Evolutionary conservation across 2,329 filamentous ascomycete species (phyloP), one percentile per base, ranked within the genome.

Genomic region (Ophiocordyceps unilateralis): DNA sequence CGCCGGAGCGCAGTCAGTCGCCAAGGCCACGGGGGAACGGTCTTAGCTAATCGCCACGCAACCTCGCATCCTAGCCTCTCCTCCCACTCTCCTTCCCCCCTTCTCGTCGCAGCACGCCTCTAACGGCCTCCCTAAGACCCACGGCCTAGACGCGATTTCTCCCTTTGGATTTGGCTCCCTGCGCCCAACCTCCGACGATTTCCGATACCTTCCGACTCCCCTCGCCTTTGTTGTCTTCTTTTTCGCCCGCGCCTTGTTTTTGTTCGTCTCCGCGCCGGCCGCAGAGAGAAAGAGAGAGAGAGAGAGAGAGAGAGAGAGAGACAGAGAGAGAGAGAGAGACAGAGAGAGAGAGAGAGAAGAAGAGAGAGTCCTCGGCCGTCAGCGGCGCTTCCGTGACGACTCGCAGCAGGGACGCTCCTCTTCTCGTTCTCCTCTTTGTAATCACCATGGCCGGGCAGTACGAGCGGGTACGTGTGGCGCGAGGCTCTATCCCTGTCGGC

Each of bases 391-490:
- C 2, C 11, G 17, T 14, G 5, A 22, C 24, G 7, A 26, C 24
- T 26, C 9, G 3, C 9, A 4, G 9, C 24, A 14, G 14, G n/a
- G 23, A 15, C 15, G 23, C 20, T 14, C 15, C 15, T 2, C 11
- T 20, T 26, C 40, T n/a, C 23, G 14, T 21, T 22, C 9, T 41
- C 8, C n/a, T 26, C n/a, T 23, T 41, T 44, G 38, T 40, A 20
- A 37, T 47, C 57, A 61, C 54, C 51, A 76, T 76, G 72, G 55
- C 72, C 47, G 66, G 65, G 50, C 62, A 68, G 41, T 79, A 79
- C 56, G 73, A 76, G 55, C 65, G 72, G 64, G 74, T 77, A 64
- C 47, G 69, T 57, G 30, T 8, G 11, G 12, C 17, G 10, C 14
- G n/a, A 14, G 34, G 24, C 39, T 5, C 37, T 22, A 23, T 37